phyloP scores from a whole-genome alignment of 73 alveolate genomes.

The Symbiodinium natans region DNA sequence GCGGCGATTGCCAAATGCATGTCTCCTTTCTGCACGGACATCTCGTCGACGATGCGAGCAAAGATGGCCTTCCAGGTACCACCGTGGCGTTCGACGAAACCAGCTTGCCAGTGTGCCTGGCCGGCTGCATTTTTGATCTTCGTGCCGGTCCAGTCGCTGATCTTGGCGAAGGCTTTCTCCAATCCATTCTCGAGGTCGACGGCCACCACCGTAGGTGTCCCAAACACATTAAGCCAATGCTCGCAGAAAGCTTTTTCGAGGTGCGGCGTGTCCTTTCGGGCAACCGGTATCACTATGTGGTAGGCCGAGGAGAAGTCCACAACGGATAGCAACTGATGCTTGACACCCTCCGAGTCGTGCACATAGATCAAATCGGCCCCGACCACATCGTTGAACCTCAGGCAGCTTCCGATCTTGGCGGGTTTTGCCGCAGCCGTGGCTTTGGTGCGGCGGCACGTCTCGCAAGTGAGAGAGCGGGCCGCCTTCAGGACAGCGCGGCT shows the following conservation, averaged over 20 bases:
- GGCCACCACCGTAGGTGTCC: not conserved
- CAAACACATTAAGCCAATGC: not conserved
- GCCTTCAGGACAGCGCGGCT: not conserved
- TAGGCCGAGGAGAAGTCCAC: slow-evolving; percentile 17
- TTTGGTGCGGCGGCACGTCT: not conserved
- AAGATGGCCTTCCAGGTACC: not conserved
- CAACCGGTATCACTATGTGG: not conserved
- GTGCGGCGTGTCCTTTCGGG: not conserved
- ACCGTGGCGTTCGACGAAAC: not conserved
- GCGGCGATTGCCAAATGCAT: not conserved
- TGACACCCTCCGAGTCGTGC: not conserved
- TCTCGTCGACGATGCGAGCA: not conserved
- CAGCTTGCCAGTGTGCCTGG: slow-evolving; percentile 30
- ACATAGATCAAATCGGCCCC: slow-evolving; percentile 1
- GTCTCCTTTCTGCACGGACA: not conserved
- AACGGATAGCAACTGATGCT: not conserved
- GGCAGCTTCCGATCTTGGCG: not conserved
- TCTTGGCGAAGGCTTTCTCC: not conserved
- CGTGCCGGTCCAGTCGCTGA: not conserved
- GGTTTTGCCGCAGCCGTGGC: not conserved
- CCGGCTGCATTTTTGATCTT: not conserved
- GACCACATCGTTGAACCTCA: slow-evolving; percentile 17
- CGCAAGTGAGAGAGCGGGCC: not conserved
- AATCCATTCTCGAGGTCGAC: slow-evolving; percentile 10
- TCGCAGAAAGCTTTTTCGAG: not conserved